Conservation (phyloP, 164 flowering plant genomes). For the Magnolia changhungtana region DNA sequence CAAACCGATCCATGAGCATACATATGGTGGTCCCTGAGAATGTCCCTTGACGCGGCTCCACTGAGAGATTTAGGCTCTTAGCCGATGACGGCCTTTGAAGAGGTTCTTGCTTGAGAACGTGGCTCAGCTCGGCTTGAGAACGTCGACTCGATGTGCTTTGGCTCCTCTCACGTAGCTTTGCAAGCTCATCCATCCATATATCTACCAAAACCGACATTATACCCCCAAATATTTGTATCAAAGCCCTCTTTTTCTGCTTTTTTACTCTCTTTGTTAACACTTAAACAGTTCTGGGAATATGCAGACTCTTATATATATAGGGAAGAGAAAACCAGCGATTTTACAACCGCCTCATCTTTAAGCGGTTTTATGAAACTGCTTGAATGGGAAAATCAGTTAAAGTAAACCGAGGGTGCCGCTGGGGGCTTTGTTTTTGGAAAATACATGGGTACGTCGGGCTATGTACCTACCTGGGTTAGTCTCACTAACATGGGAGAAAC, state of each 20-base stretch:
- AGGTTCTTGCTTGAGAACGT: not conserved
- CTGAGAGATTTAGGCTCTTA: not conserved
- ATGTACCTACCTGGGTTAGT: too few species aligned
- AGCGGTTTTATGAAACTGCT: not conserved
- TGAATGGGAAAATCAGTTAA: not conserved
- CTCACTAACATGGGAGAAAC: too few species aligned
- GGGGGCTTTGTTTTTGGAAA: too few species aligned
- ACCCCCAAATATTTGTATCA: not conserved
- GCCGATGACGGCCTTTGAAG: not conserved
- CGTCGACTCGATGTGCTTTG: not conserved
- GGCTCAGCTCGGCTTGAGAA: not conserved
- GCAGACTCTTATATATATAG: too few species aligned
- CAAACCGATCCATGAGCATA: conserved; percentile 1
- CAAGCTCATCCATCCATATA: not conserved
- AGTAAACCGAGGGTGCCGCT: too few species aligned
- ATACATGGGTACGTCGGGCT: too few species aligned
- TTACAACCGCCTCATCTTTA: too few species aligned
- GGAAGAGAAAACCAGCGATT: too few species aligned
- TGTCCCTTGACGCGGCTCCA: not conserved
- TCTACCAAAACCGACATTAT: not conserved
- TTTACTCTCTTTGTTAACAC: not conserved
- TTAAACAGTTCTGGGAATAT: too few species aligned
- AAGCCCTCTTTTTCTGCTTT: not conserved
- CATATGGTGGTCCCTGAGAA: not conserved
- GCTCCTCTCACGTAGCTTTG: not conserved